These are phyloP conservation scores for Mycena polygramma DNA, from an alignment of 768 basidiomycete species.

Conservation along the genomic window DNA sequence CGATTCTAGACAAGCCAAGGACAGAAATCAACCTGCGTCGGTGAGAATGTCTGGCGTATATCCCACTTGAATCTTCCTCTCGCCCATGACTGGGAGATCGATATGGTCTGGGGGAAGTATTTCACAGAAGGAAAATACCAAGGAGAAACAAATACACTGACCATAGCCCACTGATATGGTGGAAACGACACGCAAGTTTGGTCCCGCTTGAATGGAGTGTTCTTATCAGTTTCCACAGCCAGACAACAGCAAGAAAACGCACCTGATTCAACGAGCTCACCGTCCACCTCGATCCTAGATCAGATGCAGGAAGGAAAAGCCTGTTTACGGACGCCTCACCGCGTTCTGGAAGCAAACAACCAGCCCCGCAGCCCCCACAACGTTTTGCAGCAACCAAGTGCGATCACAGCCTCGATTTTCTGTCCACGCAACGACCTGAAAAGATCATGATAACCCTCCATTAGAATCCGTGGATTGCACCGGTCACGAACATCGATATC, in stretches of 20 bases:
- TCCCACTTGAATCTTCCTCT: constrained; percentile 79
- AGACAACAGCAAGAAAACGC: background rate
- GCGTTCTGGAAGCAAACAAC: constrained; percentile 82
- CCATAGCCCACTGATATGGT: constrained; percentile 96
- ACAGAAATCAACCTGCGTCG: constrained; percentile 74
- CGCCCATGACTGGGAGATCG: constrained; percentile 68
- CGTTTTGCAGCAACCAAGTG: constrained; percentile 81
- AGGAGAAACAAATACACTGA: constrained; percentile 44
- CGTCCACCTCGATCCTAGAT: constrained; percentile 67
- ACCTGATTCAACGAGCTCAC: constrained; percentile 78
- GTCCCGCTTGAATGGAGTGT: constrained; percentile 63
- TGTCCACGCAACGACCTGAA: constrained; percentile 58
- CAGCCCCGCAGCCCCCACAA: constrained; percentile 71
- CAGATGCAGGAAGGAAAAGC: background rate
- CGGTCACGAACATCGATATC: constrained; percentile 21
- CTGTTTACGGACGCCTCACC: constrained; percentile 51
- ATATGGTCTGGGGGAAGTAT: constrained; percentile 76
- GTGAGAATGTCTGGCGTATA: constrained; percentile 96
- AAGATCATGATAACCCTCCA: too few species aligned
- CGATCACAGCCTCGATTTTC: constrained; percentile 70
- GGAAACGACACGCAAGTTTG: constrained; percentile 82
- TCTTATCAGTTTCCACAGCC: background rate
- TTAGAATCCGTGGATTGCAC: too few species aligned
- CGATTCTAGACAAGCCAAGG: background rate
- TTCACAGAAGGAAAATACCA: too few species aligned